Percentiles rank a stretch among this genome's conserved stretches.
Evolutionary conservation across 768 basidiomycete genomes (phyloP).

Genomic region (Scleroderma citrinum): DNA sequence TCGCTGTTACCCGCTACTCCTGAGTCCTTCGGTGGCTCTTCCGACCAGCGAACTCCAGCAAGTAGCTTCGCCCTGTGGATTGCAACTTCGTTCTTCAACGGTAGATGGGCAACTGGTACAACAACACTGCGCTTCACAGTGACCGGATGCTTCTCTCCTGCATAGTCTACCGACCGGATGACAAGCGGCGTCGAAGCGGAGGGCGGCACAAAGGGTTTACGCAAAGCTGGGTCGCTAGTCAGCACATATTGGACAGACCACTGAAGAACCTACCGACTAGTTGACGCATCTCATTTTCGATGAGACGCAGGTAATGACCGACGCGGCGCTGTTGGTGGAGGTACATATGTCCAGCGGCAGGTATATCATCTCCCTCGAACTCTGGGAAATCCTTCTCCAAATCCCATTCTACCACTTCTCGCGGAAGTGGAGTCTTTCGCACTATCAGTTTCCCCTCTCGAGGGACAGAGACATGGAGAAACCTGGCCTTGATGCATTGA

Average conservation of each 20-base stretch:
- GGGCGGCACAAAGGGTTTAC: constrained; percentile 75
- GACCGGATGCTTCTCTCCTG: constrained; percentile 70
- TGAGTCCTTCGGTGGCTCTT: constrained; percentile 62
- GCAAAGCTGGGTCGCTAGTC: constrained; percentile 50
- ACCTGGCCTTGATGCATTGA: constrained; percentile 14
- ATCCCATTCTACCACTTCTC: constrained; percentile 30
- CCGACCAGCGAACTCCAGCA: constrained; percentile 84
- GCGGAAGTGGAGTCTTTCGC: constrained; percentile 32
- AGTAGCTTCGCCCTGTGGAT: constrained; percentile 83
- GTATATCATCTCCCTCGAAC: constrained; percentile 49
- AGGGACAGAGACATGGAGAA: constrained; percentile 20
- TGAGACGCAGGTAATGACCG: constrained; percentile 74
- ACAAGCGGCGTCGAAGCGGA: constrained; percentile 51
- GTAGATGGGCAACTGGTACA: constrained; percentile 67
- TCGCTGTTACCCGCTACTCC: constrained; percentile 43
- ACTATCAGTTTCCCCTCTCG: constrained; percentile 13
- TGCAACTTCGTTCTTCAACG: constrained; percentile 56
- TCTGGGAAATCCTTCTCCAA: constrained; percentile 32
- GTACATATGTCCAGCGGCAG: constrained; percentile 65
- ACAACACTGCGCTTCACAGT: constrained; percentile 67
- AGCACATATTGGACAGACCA: constrained; percentile 3
- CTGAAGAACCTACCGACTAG: constrained; percentile 59
- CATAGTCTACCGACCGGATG: constrained; percentile 71
- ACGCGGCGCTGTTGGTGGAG: constrained; percentile 69
- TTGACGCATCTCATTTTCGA: constrained; percentile 85